phyloP scores from a whole-genome alignment of 352 stramenopile species.

The Aphanomyces euteiches region DNA sequence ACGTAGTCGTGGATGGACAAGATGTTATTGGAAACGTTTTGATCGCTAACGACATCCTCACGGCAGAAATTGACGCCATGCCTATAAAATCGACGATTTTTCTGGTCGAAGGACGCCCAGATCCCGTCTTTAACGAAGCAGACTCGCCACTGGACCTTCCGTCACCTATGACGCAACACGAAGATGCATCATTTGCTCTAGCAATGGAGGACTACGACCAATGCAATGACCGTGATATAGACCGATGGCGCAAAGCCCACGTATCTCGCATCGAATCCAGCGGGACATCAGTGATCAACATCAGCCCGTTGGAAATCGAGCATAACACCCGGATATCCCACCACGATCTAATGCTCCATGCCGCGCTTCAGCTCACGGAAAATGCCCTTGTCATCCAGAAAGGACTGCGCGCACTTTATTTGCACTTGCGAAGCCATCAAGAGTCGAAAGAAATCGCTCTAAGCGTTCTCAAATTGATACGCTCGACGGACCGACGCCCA shows the following conservation, averaged over 20 bases:
- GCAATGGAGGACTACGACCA: not conserved
- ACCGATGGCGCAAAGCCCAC: conserved; percentile 27
- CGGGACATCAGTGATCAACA: conserved; percentile 16
- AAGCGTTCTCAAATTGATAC: conserved; percentile 10
- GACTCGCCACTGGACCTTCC: not conserved
- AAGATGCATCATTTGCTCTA: not conserved
- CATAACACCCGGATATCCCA: conserved; percentile 29
- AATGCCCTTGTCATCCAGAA: conserved; percentile 23
- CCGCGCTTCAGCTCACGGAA: conserved; percentile 26
- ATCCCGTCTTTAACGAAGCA: too few species aligned
- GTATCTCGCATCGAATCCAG: conserved; percentile 13
- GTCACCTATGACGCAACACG: not conserved
- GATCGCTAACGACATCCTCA: not conserved
- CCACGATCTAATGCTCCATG: conserved; percentile 28
- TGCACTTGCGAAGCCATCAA: conserved; percentile 28
- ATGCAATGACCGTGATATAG: not conserved
- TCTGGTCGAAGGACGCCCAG: too few species aligned
- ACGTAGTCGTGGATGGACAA: conserved; percentile 4
- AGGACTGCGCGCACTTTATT: conserved; percentile 13
- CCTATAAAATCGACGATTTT: not conserved
- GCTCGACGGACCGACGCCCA: conserved; percentile 21
- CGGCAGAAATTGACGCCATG: not conserved
- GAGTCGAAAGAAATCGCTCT: conserved; percentile 5
- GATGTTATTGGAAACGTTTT: not conserved
- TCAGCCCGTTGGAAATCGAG: conserved; percentile 21